Conservation (phyloP, 2,329 filamentous ascomycete species). For the Colletotrichum tofieldiae region DNA sequence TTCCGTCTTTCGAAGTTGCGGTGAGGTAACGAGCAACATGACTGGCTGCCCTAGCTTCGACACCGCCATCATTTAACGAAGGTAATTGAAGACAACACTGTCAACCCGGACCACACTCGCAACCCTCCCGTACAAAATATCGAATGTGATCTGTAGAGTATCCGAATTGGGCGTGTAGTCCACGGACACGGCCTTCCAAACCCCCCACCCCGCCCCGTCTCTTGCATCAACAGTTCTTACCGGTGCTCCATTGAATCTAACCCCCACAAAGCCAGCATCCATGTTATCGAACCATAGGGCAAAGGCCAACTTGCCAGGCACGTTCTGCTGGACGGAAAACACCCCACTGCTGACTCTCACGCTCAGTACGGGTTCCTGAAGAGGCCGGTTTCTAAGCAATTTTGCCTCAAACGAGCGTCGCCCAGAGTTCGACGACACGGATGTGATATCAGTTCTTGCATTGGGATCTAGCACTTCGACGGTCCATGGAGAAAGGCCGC, state of each 20-base stretch:
- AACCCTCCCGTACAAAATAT: conserved; percentile 10
- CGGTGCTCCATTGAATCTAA: conserved; percentile 9
- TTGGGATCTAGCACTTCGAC: conserved; percentile 42
- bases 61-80: not conserved
- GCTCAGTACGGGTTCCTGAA: conserved; percentile 3
- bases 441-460: conserved; percentile 15
- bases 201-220: conserved; percentile 22
- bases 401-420: conserved; percentile 2
- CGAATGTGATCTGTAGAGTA: conserved; percentile 7
- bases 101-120: conserved; percentile 23
- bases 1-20: not conserved
- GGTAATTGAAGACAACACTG: not conserved
- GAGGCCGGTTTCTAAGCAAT: conserved; percentile 4
- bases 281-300: conserved; percentile 25
- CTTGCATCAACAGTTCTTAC: conserved; percentile 17
- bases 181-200: conserved; percentile 22
- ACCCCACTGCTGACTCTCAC: not conserved
- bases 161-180: conserved; percentile 19
- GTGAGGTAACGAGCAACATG: not conserved
- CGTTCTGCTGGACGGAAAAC: conserved; percentile 16
- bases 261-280: conserved; percentile 21
- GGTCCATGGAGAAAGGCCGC: conserved; percentile 41
- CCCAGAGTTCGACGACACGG: conserved; percentile 2
- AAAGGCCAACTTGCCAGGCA: conserved; percentile 9
- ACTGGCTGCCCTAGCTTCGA: not conserved